phyloP scores from a whole-genome alignment of 2,329 filamentous ascomycete species.

The Aspergillus ustus region DNA sequence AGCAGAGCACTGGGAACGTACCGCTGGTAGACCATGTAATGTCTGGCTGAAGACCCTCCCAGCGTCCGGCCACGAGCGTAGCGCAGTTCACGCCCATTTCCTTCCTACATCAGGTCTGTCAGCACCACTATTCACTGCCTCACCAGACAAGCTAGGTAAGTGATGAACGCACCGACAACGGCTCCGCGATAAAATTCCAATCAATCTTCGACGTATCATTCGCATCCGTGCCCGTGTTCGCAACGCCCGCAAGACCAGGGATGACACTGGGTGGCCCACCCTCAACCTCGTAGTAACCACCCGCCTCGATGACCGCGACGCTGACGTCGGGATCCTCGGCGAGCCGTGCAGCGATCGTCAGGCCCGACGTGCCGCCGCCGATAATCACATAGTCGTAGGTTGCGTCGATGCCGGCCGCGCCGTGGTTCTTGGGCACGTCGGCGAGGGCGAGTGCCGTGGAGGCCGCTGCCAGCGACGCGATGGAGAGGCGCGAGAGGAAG shows the following conservation, averaged over 20 bases:
- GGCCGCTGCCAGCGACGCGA: not conserved
- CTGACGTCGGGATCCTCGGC: not conserved
- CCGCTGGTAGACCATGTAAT: conserved; percentile 3
- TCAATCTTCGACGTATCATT: not conserved
- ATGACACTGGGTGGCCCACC: not conserved
- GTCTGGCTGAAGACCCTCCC: not conserved
- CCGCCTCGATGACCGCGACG: conserved; percentile 3
- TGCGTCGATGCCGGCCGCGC: not conserved
- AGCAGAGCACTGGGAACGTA: no score
- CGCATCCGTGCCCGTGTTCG: conserved; percentile 1
- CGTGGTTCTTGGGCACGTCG: not conserved
- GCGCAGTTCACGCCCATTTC: not conserved
- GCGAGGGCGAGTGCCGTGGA: not conserved
- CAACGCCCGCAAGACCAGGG: not conserved
- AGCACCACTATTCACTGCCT: not conserved
- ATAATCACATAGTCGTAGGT: conserved; percentile 10
- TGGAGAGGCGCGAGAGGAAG: not conserved
- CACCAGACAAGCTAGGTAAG: not conserved
- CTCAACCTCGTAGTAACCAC: not conserved
- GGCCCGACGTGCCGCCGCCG: not conserved
- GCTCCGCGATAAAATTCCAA: not conserved
- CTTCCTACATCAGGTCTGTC: not conserved
- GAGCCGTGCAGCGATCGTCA: not conserved
- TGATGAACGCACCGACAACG: not conserved
- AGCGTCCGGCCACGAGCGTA: conserved; percentile 3